Evolutionary conservation across 495 filamentous ascomycete genomes (phyloP).

Genomic region (Cladorrhinum samala): DNA sequence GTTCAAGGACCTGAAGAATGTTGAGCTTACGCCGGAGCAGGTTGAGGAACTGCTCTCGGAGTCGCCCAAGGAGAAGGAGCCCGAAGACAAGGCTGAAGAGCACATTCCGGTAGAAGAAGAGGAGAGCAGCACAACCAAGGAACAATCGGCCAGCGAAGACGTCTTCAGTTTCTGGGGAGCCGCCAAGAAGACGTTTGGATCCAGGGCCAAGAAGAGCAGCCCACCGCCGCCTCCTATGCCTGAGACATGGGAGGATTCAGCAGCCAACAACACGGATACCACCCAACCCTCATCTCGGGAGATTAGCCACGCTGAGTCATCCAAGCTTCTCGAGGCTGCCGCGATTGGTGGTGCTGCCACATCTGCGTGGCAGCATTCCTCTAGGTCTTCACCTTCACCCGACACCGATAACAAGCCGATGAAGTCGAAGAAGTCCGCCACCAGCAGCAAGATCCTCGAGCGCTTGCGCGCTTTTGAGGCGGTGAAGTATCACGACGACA

Average conservation of each 20-base stretch:
- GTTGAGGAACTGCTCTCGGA: constrained; percentile 27
- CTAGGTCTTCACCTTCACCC: constrained; percentile 25
- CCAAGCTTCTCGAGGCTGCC: constrained; percentile 32
- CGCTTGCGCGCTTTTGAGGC: constrained; percentile 48
- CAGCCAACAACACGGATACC: background rate
- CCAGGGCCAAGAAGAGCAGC: constrained; percentile 27
- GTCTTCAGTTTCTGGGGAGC: constrained; percentile 46
- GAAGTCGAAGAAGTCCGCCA: constrained; percentile 38
- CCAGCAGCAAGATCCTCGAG: constrained; percentile 44
- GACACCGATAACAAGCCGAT: constrained; percentile 27
- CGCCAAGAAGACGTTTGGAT: constrained; percentile 27
- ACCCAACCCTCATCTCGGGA: constrained; percentile 16
- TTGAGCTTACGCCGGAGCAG: constrained; percentile 37
- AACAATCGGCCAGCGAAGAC: constrained; percentile 22
- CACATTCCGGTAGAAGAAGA: constrained; percentile 18
- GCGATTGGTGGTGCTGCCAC: constrained; percentile 17
- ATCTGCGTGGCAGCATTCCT: constrained; percentile 27
- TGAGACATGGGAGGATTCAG: background rate
- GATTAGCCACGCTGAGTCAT: constrained; percentile 39
- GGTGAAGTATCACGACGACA: constrained; percentile 34
- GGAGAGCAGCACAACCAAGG: background rate
- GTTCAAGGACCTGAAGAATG: constrained; percentile 34
- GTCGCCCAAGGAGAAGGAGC: constrained; percentile 5
- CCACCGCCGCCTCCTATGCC: constrained; percentile 7
- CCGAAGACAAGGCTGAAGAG: constrained; percentile 14